Conservation (phyloP, 2,329 filamentous ascomycete genomes). For the Colletotrichum sansevieriae region DNA sequence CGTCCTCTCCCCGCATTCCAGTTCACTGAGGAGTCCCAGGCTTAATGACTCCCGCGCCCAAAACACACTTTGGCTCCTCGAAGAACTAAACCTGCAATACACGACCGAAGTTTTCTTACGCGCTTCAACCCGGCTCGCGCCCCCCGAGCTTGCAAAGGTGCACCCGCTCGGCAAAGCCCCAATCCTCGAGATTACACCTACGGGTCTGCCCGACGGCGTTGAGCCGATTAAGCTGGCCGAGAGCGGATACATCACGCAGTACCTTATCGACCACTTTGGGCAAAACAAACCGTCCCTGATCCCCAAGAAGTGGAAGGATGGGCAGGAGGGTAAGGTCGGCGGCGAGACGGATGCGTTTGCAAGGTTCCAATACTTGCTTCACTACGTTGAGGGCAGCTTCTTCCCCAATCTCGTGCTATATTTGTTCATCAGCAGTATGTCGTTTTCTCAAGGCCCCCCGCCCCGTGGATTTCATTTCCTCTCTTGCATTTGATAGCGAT, state of each 20-base stretch:
- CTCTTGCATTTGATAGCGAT: not conserved
- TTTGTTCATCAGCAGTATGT: conserved; percentile 52
- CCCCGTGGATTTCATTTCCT: too few relatives aligned
- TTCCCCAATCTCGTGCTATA: conserved; percentile 77
- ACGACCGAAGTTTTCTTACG: conserved; percentile 85
- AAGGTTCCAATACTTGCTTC: conserved; percentile 77
- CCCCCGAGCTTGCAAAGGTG: conserved; percentile 79
- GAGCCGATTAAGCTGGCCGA: conserved; percentile 79
- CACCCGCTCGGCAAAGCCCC: conserved; percentile 92
- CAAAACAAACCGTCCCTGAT: conserved; percentile 59
- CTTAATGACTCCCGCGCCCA: conserved; percentile 86
- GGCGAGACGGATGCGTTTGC: conserved; percentile 73
- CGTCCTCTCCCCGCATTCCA: not conserved
- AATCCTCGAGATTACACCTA: conserved; percentile 72
- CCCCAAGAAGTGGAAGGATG: conserved; percentile 67
- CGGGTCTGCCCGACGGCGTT: conserved; percentile 1
- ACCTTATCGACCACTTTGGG: conserved; percentile 76
- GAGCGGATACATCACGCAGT: conserved; percentile 86
- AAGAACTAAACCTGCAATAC: conserved; percentile 84
- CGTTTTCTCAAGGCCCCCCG: too few relatives aligned
- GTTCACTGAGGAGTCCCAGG: conserved; percentile 61
- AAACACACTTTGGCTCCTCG: conserved; percentile 86
- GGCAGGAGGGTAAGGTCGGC: conserved; percentile 68
- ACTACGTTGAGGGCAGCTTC: conserved; percentile 87
- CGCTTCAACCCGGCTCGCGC: conserved; percentile 68